A percentile compares a stretch with the other conserved stretches of the same genome.
Evolutionary conservation across 306 rosid species (phyloP).

Genomic region (Medicago lupulina): DNA sequence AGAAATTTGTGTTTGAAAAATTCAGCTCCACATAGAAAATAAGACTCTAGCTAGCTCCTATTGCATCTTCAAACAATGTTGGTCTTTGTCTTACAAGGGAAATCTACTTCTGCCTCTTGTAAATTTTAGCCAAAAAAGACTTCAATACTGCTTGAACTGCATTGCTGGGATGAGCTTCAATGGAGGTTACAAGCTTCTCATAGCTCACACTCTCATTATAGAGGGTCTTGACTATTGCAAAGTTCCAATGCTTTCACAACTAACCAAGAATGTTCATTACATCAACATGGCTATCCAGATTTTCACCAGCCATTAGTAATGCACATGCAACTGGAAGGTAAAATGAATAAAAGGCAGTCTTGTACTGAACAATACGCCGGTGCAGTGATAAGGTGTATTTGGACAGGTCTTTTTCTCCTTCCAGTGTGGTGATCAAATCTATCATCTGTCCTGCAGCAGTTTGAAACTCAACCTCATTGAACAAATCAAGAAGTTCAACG

Average conservation of each 20-base stretch:
- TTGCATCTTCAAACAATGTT: slow-evolving; percentile 34
- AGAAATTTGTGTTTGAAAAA: slow-evolving; percentile 20
- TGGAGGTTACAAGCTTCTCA: slow-evolving; percentile 62
- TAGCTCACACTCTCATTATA: slow-evolving; percentile 78
- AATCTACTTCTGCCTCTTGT: slow-evolving; percentile 83
- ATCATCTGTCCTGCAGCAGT: slow-evolving; percentile 98
- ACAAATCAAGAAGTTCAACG: slow-evolving; percentile 84
- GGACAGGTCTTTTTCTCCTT: slow-evolving; percentile 90
- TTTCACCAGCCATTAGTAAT: slow-evolving; percentile 59
- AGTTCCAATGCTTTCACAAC: too few species aligned
- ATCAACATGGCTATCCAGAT: slow-evolving; percentile 58
- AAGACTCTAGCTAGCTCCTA: slow-evolving; percentile 31
- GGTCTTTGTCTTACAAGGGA: too few species aligned
- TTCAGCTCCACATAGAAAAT: slow-evolving; percentile 22
- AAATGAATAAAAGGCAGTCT: slow-evolving; percentile 92
- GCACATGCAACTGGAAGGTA: slow-evolving; percentile 85
- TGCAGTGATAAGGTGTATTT: slow-evolving; percentile 87
- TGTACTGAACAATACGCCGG: slow-evolving; percentile 88
- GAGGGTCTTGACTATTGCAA: too few species aligned
- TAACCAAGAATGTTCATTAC: slow-evolving; percentile 59
- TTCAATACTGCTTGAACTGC: slow-evolving; percentile 88
- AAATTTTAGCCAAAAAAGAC: slow-evolving; percentile 90
- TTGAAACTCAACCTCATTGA: slow-evolving; percentile 96
- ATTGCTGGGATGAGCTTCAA: slow-evolving; percentile 78
- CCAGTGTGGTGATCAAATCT: slow-evolving; percentile 86